Percentiles rank a stretch among this genome's conserved stretches.
Conservation (phyloP, 2,329 filamentous ascomycete species). For the Gaeumannomyces tritici region DNA sequence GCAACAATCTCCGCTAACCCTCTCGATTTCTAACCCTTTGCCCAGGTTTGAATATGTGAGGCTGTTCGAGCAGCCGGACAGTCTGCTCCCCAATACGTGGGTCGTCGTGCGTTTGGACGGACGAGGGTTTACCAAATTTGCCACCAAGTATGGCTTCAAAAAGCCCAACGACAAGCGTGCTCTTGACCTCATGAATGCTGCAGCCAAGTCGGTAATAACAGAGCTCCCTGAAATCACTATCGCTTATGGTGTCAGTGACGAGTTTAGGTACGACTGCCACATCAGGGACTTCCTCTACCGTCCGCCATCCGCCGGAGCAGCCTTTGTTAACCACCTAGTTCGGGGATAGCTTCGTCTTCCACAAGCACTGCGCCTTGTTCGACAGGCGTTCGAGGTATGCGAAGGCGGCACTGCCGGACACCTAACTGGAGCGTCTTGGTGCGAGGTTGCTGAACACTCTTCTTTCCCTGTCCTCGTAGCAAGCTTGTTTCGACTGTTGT, state of each 20-base stretch:
- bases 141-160: constrained; percentile 66
- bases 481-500: constrained; percentile 88
- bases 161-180: constrained; percentile 90
- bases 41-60: constrained; percentile 88
- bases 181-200: constrained; percentile 87
- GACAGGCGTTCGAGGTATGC: constrained; percentile 68
- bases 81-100: constrained; percentile 84
- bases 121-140: constrained; percentile 73
- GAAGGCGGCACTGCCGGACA: background rate
- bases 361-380: constrained; percentile 73
- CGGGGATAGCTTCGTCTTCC: constrained; percentile 62
- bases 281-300: background rate
- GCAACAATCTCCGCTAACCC: background rate
- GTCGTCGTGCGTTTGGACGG: constrained; percentile 92
- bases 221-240: constrained; percentile 79
- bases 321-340: background rate
- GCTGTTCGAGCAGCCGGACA: constrained; percentile 74
- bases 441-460: background rate
- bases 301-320: constrained; percentile 22
- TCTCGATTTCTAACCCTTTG: background rate
- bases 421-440: background rate
- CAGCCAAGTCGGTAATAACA: constrained; percentile 74
- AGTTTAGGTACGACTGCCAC: constrained; percentile 56
- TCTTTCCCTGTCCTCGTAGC: constrained; percentile 30
- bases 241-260: constrained; percentile 90